Evolutionary conservation across 805 yeast genomes (phyloP), one percentile per base, ranked within the genome.

Genomic region (Komagataella ulmi): DNA sequence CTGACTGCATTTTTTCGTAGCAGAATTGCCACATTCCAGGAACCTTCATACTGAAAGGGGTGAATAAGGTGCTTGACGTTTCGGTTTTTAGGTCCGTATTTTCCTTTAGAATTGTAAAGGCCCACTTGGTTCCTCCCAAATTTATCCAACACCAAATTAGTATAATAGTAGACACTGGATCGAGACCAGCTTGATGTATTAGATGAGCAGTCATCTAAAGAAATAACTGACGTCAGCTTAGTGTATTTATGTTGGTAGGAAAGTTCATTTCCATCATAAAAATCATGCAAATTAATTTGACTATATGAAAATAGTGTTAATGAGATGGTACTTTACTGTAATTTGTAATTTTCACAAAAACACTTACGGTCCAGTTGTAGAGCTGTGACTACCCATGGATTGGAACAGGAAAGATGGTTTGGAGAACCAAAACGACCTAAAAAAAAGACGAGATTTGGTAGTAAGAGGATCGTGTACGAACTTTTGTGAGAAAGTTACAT

Each of bases 1-100:
- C 14, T 30, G 40, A 30, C 40, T 62, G 24, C 57, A 55, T 30
- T 52, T 51, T 7, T 56, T 50, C 43, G 55, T 56, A 47, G 66
- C 61, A 18, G 62, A 67, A 19, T 66, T 53, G 67, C 68, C 17
- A 66, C 51, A 54, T 66, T 67, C 69, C 69, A 66, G 45, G 63
- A 58, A 23, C 58, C 57, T 10, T 56, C 56, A 63, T 64, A 64
- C 17, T 48, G 50, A 44, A 66, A 64, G 3, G 70, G 70, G 49
- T 62, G 65, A 47, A 66, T 58, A 7, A 59, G 52, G 19, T 64
- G 46, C n/a, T 58, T 61, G 14, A 55, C 50, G 8, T 48, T 53
- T 7, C 52, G 49, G 1, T 45, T 46, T 44, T 55, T 45, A 1
- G 70, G 69, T 1, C 70, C 70, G 53, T 54, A 65, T 46, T 58